These are phyloP conservation scores for Babesia bovis DNA, from an alignment of 169 alveolate genomes.

Conservation along the genomic window DNA sequence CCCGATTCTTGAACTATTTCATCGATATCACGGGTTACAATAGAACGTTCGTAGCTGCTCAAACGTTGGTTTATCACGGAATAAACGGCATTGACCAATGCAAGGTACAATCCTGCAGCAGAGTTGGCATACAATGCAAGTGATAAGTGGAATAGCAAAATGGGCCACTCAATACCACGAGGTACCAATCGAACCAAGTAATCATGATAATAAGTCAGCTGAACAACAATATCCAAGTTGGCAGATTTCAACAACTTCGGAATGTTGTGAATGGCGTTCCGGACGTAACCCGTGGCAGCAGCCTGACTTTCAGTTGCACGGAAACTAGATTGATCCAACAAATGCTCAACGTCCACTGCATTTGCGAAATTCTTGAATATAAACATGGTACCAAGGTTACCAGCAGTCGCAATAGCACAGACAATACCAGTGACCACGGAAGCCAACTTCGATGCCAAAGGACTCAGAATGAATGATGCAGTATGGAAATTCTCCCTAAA, in stretches of 20 bases:
- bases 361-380: constrained; percentile 22
- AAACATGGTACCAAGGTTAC: constrained; percentile 13
- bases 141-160: constrained; percentile 34
- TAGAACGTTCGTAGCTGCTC: constrained; percentile 32
- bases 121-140: constrained; percentile 62
- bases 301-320: constrained; percentile 37
- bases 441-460: constrained; percentile 6
- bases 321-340: constrained; percentile 40
- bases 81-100: constrained; percentile 16
- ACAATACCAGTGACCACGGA: constrained; percentile 7
- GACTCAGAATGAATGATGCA: constrained; percentile 48
- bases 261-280: constrained; percentile 28
- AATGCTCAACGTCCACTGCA: constrained; percentile 45
- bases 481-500: constrained; percentile 56
- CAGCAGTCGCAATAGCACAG: constrained; percentile 14
- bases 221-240: neutral
- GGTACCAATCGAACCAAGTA: constrained; percentile 9
- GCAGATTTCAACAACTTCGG: constrained; percentile 25
- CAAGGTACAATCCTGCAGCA: constrained; percentile 60
- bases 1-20: constrained; percentile 30
- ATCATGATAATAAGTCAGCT: constrained; percentile 27
- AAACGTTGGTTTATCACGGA: constrained; percentile 24
- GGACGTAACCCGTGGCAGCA: constrained; percentile 15
- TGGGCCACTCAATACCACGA: constrained; percentile 48
- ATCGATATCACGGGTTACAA: constrained; percentile 28